phyloP scores from a whole-genome alignment of 768 basidiomycete genomes.

The Suillus paluster region DNA sequence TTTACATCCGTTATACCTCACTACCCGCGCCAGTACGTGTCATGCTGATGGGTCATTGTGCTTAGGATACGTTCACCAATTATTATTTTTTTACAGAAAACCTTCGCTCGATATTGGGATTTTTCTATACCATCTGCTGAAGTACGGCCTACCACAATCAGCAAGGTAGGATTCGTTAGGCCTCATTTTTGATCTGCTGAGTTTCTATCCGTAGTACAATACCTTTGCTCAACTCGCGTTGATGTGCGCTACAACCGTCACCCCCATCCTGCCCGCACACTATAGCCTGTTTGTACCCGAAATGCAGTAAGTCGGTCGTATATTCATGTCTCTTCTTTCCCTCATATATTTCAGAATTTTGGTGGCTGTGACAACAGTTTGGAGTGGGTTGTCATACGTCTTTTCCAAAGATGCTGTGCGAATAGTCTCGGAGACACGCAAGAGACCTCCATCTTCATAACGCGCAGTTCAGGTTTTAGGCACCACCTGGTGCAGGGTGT shows the following conservation, averaged over 20 bases:
- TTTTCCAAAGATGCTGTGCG: conserved; percentile 77
- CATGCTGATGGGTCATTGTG: conserved; percentile 1
- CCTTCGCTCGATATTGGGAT: conserved; percentile 92
- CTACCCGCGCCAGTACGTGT: conserved; percentile 75
- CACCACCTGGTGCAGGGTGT: background rate
- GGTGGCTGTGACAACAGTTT: conserved; percentile 89
- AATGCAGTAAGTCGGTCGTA: conserved; percentile 68
- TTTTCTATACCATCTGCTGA: conserved; percentile 95
- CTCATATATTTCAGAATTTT: conserved; percentile 58
- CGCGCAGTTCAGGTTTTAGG: background rate
- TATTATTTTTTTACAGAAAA: conserved; percentile 75
- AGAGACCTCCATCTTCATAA: conserved; percentile 32
- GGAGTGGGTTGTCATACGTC: conserved; percentile 89
- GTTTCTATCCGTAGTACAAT: conserved; percentile 65
- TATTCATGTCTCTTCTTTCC: background rate
- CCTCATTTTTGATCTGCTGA: conserved; percentile 1
- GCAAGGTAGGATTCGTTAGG: conserved; percentile 61
- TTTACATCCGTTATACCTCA: conserved; percentile 92
- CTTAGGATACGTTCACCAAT: conserved; percentile 2
- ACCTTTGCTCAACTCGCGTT: conserved; percentile 89
- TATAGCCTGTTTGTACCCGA: conserved; percentile 58
- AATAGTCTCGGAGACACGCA: conserved; percentile 48
- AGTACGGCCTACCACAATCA: conserved; percentile 91
- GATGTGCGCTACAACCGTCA: conserved; percentile 89
- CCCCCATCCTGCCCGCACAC: conserved; percentile 72